Conservation (phyloP, 1,139 yeast species). For the Wickerhamomyces sp. region DNA sequence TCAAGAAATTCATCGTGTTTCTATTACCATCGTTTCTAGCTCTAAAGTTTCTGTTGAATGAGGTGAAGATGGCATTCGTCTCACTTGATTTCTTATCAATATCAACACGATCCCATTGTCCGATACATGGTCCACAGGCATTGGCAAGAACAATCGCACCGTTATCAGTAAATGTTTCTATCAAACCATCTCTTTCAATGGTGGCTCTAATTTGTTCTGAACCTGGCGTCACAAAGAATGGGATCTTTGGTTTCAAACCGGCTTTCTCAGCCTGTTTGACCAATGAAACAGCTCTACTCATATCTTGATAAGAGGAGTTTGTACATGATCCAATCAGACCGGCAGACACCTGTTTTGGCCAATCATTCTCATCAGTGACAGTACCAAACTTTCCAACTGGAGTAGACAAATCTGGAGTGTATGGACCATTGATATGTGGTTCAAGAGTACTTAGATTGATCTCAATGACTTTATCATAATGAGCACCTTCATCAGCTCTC, state of each 20-base stretch:
- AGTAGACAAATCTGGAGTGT: constrained; percentile 90
- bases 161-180: constrained; percentile 69
- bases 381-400: constrained; percentile 70
- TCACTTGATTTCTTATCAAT: constrained; percentile 62
- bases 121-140: constrained; percentile 99
- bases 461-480: constrained; percentile 80
- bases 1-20: constrained; percentile 91
- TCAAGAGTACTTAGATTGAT: constrained; percentile 70
- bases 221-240: constrained; percentile 95
- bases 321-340: constrained; percentile 98
- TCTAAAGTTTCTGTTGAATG: constrained; percentile 93
- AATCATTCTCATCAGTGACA: constrained; percentile 58
- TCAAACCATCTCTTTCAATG: constrained; percentile 88
- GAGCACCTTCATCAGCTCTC: constrained; percentile 74
- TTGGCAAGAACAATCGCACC: constrained; percentile 93
- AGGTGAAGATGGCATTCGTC: constrained; percentile 82
- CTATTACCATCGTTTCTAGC: constrained; percentile 98
- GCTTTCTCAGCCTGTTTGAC: constrained; percentile 78
- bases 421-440: constrained; percentile 92
- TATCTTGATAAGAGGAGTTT: constrained; percentile 94
- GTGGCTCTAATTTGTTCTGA: constrained; percentile 99
- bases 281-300: constrained; percentile 89
- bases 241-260: constrained; percentile 88
- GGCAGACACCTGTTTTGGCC: constrained; percentile 81
- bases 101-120: constrained; percentile 90